These are phyloP conservation scores for Oryza meyeriana DNA, from an alignment of 176 grass and related monocot genomes.

Conservation along the genomic window DNA sequence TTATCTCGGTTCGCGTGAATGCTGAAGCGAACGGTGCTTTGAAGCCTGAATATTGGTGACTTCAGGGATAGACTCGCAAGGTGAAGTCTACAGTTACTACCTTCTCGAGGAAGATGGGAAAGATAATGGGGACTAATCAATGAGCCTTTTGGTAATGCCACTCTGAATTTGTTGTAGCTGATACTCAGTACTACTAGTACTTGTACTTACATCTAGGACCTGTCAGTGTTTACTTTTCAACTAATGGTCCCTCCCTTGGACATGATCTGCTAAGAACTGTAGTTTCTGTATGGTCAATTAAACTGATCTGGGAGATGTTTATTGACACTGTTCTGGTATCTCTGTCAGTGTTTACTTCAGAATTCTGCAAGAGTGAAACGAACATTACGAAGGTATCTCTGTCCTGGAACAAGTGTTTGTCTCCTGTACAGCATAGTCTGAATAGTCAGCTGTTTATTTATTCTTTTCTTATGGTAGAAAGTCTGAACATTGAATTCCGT, in stretches of 20 bases:
- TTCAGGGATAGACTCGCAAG: background rate
- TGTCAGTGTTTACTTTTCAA: slow-evolving; percentile 8
- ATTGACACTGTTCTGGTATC: background rate
- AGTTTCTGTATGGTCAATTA: background rate
- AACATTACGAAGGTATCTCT: background rate
- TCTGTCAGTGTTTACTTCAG: background rate
- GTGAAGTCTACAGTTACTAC: background rate
- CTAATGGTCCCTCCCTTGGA: background rate
- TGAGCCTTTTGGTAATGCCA: background rate
- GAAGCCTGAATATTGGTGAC: background rate
- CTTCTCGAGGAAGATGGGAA: background rate
- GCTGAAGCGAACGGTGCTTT: no score
- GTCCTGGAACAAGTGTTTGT: background rate
- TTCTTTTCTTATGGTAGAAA: background rate
- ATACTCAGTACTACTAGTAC: background rate
- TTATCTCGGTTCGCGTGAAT: no score
- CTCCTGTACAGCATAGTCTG: background rate
- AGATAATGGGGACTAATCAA: background rate
- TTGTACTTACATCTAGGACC: background rate
- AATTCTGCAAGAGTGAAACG: background rate
- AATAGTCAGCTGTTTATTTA: background rate
- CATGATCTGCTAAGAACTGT: background rate
- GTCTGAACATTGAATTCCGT: background rate
- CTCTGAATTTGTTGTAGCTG: background rate
- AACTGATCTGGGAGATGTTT: background rate